phyloP scores from a whole-genome alignment of 176 grass and related monocot species.

The Bolboschoenus planiculmis region DNA sequence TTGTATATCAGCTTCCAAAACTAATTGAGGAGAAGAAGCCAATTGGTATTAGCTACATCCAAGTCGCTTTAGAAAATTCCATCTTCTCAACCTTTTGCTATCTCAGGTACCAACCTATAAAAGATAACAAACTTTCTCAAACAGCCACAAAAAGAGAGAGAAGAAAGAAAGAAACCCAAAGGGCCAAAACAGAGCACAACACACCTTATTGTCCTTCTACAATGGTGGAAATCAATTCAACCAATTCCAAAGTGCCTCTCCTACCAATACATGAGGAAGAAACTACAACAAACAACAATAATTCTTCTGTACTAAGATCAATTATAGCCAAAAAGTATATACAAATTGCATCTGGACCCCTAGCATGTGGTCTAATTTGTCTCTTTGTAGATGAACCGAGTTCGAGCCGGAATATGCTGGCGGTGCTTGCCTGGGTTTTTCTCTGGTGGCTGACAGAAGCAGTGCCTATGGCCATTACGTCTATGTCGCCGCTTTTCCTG shows the following conservation, averaged over 20 bases:
- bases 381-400: conserved; percentile 26
- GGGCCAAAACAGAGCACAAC: neutral
- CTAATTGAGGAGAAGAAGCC: neutral
- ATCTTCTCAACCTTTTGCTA: neutral
- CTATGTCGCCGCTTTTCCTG: conserved; percentile 87
- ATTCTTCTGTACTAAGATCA: conserved; percentile 11
- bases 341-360: conserved; percentile 42
- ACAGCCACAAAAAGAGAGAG: neutral
- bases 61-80: conserved; percentile 13
- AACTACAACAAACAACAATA: neutral
- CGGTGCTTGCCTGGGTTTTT: conserved; percentile 74
- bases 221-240: conserved; percentile 27
- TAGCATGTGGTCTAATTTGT: conserved; percentile 37
- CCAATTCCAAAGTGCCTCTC: conserved; percentile 23
- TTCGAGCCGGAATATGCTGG: conserved; percentile 73
- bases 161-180: conserved; percentile 16
- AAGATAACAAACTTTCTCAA: neutral
- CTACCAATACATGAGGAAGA: conserved; percentile 25
- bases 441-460: conserved; percentile 85
- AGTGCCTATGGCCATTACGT: conserved; percentile 80
- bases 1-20: too few relatives aligned
- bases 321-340: conserved; percentile 40
- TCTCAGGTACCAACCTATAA: neutral
- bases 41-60: neutral
- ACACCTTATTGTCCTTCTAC: neutral